These are phyloP conservation scores for Clonostachys rhizophaga DNA, from an alignment of 2,329 filamentous ascomycete genomes.

Conservation along the genomic window DNA sequence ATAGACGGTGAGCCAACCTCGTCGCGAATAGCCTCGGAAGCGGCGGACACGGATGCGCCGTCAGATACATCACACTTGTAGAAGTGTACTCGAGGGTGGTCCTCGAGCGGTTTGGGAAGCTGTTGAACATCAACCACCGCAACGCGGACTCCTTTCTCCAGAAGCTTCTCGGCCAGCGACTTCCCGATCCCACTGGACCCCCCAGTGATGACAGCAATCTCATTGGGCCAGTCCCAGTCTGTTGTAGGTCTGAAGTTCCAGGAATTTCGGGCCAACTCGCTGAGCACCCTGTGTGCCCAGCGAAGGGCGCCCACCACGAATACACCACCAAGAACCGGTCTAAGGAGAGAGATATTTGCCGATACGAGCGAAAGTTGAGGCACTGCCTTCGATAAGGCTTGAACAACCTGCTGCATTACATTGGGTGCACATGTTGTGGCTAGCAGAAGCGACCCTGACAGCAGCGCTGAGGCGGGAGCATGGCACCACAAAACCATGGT, in stretches of 20 bases:
- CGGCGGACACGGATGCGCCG: conserved; percentile 35
- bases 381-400: no score
- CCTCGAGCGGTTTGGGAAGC: conserved; percentile 14
- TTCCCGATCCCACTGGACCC: conserved; percentile 35
- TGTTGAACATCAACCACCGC: conserved; percentile 60
- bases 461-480: no score
- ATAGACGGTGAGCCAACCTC: conserved; percentile 59
- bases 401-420: no score
- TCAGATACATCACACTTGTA: conserved; percentile 34
- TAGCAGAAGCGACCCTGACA: no score
- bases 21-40: conserved; percentile 27
- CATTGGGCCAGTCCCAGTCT: conserved; percentile 27
- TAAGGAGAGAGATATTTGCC: no score
- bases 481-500: no score
- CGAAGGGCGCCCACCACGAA: no score
- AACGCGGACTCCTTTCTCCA: conserved; percentile 48
- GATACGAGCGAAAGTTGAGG: no score
- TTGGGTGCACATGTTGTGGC: no score
- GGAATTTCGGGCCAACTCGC: conserved; percentile 17
- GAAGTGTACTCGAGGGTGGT: conserved; percentile 14
- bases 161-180: conserved; percentile 22
- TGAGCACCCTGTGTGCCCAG: conserved; percentile 9
- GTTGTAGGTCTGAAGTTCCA: conserved; percentile 12
- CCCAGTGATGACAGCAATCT: conserved; percentile 37
- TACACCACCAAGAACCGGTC: no score